Conservation (phyloP, 176 grass and related monocot genomes). For the Dendrocalamus sinicus region DNA sequence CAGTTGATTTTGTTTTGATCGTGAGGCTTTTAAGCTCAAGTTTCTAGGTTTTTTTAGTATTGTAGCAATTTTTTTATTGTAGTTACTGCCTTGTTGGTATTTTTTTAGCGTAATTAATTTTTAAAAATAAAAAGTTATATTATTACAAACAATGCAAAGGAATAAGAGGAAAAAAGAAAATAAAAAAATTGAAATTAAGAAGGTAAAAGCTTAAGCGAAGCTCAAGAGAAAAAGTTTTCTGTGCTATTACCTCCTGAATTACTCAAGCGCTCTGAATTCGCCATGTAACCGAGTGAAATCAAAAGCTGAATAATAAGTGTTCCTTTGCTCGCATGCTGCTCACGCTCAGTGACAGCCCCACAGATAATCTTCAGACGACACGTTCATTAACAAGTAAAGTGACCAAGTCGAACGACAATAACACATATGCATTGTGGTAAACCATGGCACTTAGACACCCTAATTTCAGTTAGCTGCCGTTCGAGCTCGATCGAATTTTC, state of each 20-base stretch:
- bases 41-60: no score
- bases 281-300: constrained; percentile 1
- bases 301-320: not conserved
- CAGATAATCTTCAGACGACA: not conserved
- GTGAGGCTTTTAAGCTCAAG: not conserved
- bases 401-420: constrained; percentile 8
- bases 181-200: no score
- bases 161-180: no score
- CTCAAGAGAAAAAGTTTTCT: not conserved
- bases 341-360: not conserved
- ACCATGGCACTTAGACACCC: not conserved
- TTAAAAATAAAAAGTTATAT: no score
- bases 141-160: no score
- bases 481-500: not conserved
- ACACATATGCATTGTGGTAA: not conserved
- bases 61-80: no score
- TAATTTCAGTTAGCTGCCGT: not conserved
- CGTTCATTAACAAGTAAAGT: not conserved
- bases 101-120: no score
- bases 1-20: constrained; percentile 12
- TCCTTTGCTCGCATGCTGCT: not conserved
- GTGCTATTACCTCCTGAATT: not conserved
- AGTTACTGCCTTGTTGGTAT: no score
- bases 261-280: not conserved
- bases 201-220: no score